Percentiles rank a stretch among this genome's conserved stretches.
Evolutionary conservation across 2,329 filamentous ascomycete species (phyloP).

Genomic region (Cladosporium colombiae): DNA sequence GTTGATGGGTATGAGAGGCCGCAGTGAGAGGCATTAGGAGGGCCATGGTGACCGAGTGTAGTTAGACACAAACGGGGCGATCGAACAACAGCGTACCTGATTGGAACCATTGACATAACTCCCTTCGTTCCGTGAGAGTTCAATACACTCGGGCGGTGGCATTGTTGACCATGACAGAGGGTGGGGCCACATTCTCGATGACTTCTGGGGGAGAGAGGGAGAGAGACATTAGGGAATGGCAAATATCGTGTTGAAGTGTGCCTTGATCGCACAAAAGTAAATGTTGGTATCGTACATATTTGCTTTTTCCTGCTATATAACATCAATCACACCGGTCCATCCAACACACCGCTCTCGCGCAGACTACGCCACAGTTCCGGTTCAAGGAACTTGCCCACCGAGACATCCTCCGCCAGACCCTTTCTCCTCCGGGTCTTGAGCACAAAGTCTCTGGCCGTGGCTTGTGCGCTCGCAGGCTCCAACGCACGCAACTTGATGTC

Average conservation of each 20-base stretch:
- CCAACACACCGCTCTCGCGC: slow-evolving; percentile 18
- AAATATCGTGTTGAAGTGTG: background rate
- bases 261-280: slow-evolving; percentile 1
- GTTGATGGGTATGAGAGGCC: slow-evolving; percentile 41
- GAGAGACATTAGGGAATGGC: background rate
- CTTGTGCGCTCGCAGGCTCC: slow-evolving; percentile 84
- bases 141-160: background rate
- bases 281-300: slow-evolving; percentile 17
- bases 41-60: background rate
- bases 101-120: too few relatives aligned
- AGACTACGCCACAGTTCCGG: slow-evolving; percentile 72
- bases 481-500: slow-evolving; percentile 79
- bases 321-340: slow-evolving; percentile 12
- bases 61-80: background rate
- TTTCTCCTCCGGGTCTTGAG: slow-evolving; percentile 93
- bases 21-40: background rate
- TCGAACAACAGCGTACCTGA: background rate
- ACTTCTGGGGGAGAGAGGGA: too few relatives aligned
- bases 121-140: background rate
- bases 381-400: slow-evolving; percentile 93
- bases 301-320: background rate
- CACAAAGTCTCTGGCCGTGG: slow-evolving; percentile 91
- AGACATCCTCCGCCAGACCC: slow-evolving; percentile 92
- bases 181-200: background rate
- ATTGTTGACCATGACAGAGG: background rate